Base-by-base conservation (phyloP, 768 basidiomycete species). In the Mycena rebaudengoi region DNA sequence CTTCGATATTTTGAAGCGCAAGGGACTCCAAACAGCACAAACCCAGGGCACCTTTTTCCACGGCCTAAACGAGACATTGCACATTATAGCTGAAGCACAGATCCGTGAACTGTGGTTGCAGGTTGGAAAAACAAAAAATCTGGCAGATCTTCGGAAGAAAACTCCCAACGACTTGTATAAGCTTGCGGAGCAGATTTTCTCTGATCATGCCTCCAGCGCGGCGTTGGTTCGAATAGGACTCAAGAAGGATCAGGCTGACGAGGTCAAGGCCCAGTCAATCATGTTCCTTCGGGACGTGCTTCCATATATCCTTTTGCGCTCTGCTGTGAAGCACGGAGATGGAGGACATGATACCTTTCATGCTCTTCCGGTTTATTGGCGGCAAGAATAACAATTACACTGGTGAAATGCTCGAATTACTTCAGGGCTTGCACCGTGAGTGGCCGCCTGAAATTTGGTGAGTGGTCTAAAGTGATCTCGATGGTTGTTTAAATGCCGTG, bases 321-420 rank as follows among this genome's bases (percentile, higher is more conserved):
- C 75, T 4, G 78, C 80, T 0, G 79, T 82, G n/a, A 69, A 65
- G 35, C 32, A 52, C 4, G 80, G 83, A 16, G 77, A 82, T 82
- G 74, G 75, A 80, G 55, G 66, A 65, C 30, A 65, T 74, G 44
- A 50, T 80, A 1, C 79, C 79, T 5, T 29, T 39, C 2, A 59
- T 80, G 1, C 58, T 78, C 1, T 76, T 76, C 28, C 73, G 76
- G 4, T 81, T 78, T 62, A 21, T 61, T 23, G 80, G 78, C 0
- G 77, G 77, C 7, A 64, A 71, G 11, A 79, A 79, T 62, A 43
- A 55, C 1, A 78, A 80, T 6, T 82, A 82, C 56, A 50, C 73
- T 2, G 52, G 23, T 3, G 79, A 80, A 53, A 61, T 77, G 6
- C 63, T 80, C 4, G 79, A 80, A 64, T 48, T 78, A 13, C 66